Conservation (phyloP, 306 rosid species). For the Dicorynia guianensis region DNA sequence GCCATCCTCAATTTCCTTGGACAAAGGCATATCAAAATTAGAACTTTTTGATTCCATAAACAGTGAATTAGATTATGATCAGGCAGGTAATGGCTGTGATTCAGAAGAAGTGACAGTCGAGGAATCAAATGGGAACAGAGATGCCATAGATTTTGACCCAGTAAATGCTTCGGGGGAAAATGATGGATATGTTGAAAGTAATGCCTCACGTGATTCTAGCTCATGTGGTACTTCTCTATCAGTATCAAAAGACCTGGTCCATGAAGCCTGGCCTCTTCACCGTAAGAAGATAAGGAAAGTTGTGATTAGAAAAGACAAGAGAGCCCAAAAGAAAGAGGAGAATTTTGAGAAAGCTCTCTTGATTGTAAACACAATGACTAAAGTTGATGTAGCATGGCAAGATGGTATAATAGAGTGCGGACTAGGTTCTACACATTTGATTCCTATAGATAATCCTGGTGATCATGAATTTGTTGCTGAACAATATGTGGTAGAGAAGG, state of each 20-base stretch:
- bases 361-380: slow-evolving; percentile 80
- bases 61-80: slow-evolving; percentile 69
- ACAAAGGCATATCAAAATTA: slow-evolving; percentile 62
- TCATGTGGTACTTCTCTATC: slow-evolving; percentile 69
- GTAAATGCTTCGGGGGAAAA: slow-evolving; percentile 58
- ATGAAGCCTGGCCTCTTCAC: slow-evolving; percentile 88
- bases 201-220: slow-evolving; percentile 66
- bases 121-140: slow-evolving; percentile 66
- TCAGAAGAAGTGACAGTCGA: slow-evolving; percentile 73
- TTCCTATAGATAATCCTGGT: slow-evolving; percentile 93
- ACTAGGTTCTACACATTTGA: slow-evolving; percentile 66
- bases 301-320: slow-evolving; percentile 89
- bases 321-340: slow-evolving; percentile 86
- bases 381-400: slow-evolving; percentile 95
- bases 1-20: slow-evolving; percentile 54
- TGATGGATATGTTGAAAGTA: slow-evolving; percentile 52
- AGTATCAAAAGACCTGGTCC: slow-evolving; percentile 71
- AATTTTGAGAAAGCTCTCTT: slow-evolving; percentile 87
- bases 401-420: slow-evolving; percentile 71
- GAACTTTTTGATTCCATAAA: slow-evolving; percentile 62
- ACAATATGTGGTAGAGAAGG: slow-evolving; percentile 96
- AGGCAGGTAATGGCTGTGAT: slow-evolving; percentile 71
- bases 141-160: slow-evolving; percentile 72
- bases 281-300: slow-evolving; percentile 93
- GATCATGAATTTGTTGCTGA: slow-evolving; percentile 98